phyloP scores from a whole-genome alignment of 1,284 basidiomycete genomes.

The Psilocybe mexicana region DNA sequence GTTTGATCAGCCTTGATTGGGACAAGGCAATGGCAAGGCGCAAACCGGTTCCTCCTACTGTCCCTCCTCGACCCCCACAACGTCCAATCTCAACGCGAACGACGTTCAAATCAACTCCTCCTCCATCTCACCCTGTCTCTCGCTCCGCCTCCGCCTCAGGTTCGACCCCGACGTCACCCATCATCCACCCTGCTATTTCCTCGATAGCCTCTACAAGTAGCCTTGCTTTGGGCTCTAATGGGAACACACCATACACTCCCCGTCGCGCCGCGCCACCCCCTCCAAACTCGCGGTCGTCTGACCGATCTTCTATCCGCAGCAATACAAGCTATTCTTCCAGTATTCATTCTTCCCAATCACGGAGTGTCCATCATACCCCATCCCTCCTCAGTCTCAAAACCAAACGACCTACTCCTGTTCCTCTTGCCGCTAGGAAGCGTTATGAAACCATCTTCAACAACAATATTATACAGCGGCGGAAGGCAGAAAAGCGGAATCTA shows the following conservation, averaged over 20 bases:
- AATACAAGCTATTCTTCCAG: slow-evolving; percentile 46
- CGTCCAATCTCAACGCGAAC: slow-evolving; percentile 36
- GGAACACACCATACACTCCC: slow-evolving; percentile 24
- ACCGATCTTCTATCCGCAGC: slow-evolving; percentile 65
- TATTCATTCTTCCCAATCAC: slow-evolving; percentile 28
- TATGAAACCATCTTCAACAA: slow-evolving; percentile 67
- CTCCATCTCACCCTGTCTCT: slow-evolving; percentile 30
- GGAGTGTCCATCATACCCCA: slow-evolving; percentile 10
- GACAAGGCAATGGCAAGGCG: slow-evolving; percentile 37
- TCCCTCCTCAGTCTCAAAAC: slow-evolving; percentile 26
- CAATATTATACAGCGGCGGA: slow-evolving; percentile 53
- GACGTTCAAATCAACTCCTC: slow-evolving; percentile 31
- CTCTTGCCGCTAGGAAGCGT: slow-evolving; percentile 57
- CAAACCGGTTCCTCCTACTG: slow-evolving; percentile 47
- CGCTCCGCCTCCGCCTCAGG: slow-evolving; percentile 28
- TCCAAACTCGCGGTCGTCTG: slow-evolving; percentile 46
- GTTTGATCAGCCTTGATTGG: slow-evolving; percentile 44
- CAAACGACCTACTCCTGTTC: slow-evolving; percentile 64
- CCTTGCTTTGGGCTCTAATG: slow-evolving; percentile 17
- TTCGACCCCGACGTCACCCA: slow-evolving; percentile 27
- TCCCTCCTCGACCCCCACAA: slow-evolving; percentile 58
- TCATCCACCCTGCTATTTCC: slow-evolving; percentile 36
- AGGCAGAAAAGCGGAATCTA: slow-evolving; percentile 36
- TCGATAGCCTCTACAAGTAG: slow-evolving; percentile 31
- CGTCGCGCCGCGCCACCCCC: slow-evolving; percentile 40